These are phyloP conservation scores for Neurospora sp. DNA, from an alignment of 2,329 filamentous ascomycete genomes.

Conservation along the genomic window DNA sequence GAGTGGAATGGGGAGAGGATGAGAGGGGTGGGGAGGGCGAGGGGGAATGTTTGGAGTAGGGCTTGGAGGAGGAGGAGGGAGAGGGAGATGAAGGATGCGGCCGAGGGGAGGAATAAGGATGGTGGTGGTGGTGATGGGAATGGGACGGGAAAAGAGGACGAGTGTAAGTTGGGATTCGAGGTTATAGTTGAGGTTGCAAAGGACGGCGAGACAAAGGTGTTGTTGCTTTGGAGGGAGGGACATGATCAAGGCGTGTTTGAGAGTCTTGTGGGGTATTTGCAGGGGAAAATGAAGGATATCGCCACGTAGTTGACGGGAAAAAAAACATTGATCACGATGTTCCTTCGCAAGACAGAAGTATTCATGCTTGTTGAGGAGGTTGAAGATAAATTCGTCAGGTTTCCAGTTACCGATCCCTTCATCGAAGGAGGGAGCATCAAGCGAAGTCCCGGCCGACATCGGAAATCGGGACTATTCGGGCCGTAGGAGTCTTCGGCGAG, in stretches of 20 bases:
- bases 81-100: constrained; percentile 21
- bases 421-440: too few relatives aligned
- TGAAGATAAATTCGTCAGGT: too few relatives aligned
- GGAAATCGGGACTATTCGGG: too few relatives aligned
- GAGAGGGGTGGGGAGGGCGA: constrained; percentile 51
- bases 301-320: rapidly evolving
- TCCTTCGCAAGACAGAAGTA: too few relatives aligned
- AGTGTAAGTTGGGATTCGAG: constrained; percentile 47
- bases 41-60: constrained; percentile 70
- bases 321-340: neutral
- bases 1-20: constrained; percentile 44
- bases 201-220: constrained; percentile 32
- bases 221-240: constrained; percentile 66
- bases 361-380: too few relatives aligned
- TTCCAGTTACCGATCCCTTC: too few relatives aligned
- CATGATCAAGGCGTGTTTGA: constrained; percentile 66
- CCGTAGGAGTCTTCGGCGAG: too few relatives aligned
- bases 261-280: constrained; percentile 77
- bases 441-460: too few relatives aligned
- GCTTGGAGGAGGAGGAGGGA: constrained; percentile 55
- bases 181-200: constrained; percentile 35
- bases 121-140: neutral
- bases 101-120: constrained; percentile 4
- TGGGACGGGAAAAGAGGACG: constrained; percentile 15
- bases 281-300: constrained; percentile 33